Percentiles rank a stretch among this genome's conserved stretches.
phyloP scores from a whole-genome alignment of 2,329 filamentous ascomycete genomes.

The Aureobasidium sp. region DNA sequence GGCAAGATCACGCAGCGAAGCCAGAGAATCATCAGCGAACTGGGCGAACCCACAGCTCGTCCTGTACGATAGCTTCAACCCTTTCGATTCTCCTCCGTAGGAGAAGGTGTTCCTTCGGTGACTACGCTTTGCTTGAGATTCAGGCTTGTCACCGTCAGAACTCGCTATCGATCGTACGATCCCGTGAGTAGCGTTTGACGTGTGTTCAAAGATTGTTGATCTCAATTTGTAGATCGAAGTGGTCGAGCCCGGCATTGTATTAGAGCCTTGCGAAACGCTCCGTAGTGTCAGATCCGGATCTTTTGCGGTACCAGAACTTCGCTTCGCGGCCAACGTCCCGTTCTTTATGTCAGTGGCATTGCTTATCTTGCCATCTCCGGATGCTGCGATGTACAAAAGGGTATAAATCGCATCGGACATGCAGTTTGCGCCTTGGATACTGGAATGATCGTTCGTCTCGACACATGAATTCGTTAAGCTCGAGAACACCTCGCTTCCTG shows the following conservation, averaged over 20 bases:
- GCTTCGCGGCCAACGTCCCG: background rate
- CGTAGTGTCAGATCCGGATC: background rate
- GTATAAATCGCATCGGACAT: background rate
- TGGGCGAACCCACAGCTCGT: background rate
- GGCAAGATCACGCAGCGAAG: background rate
- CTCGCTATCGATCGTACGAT: background rate
- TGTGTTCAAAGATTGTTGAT: background rate
- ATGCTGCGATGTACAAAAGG: background rate
- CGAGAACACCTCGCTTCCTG: too few relatives aligned
- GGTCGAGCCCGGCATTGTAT: background rate
- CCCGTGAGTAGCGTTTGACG: background rate
- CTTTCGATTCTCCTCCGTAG: background rate
- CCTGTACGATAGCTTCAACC: constrained; percentile 1
- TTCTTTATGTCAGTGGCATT: background rate
- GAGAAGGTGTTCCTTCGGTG: background rate
- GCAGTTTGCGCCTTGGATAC: background rate
- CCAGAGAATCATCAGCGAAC: background rate
- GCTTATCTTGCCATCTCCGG: background rate
- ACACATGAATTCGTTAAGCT: too few relatives aligned
- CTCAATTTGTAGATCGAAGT: background rate
- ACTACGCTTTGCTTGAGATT: too few relatives aligned
- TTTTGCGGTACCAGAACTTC: background rate
- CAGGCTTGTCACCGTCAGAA: background rate
- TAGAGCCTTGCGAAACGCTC: background rate
- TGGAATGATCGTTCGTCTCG: too few relatives aligned